phyloP scores from a whole-genome alignment of 169 alveolate genomes.

The Plasmodium cynomolgi region DNA sequence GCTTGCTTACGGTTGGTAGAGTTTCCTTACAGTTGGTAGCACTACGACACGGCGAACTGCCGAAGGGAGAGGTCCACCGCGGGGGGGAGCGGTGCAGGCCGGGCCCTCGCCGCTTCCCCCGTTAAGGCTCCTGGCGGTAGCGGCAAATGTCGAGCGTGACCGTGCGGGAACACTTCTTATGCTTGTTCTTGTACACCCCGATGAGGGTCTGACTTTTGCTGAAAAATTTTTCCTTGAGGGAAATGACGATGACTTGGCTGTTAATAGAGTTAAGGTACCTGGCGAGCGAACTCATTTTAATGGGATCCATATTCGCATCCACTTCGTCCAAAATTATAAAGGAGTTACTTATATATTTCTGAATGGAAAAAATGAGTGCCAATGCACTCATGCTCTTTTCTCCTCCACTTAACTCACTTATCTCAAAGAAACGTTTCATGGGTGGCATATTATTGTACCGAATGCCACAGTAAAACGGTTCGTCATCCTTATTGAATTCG shows the following conservation, averaged over 20 bases:
- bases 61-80: no score
- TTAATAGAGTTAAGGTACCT: constrained; percentile 82
- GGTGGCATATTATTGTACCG: constrained; percentile 86
- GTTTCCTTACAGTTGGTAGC: no score
- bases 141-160: constrained; percentile 82
- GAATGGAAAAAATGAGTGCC: constrained; percentile 92
- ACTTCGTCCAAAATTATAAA: constrained; percentile 94
- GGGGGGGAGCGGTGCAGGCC: no score
- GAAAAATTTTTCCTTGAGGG: constrained; percentile 89
- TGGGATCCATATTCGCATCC: constrained; percentile 94
- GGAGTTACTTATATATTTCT: constrained; percentile 91
- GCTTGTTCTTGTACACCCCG: constrained; percentile 86
- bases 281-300: constrained; percentile 87
- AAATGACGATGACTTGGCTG: constrained; percentile 88
- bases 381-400: constrained; percentile 96
- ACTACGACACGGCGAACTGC: no score
- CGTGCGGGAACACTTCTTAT: constrained; percentile 80
- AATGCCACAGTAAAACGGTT: constrained; percentile 83
- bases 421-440: constrained; percentile 80
- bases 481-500: constrained; percentile 78
- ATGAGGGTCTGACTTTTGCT: constrained; percentile 88
- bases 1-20: no score
- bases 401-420: constrained; percentile 92
- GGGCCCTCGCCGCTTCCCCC: no score
- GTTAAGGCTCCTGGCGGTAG: constrained; percentile 42